Base-by-base conservation (phyloP, 2,329 filamentous ascomycete species). In the Cordyceps pruinosa region DNA sequence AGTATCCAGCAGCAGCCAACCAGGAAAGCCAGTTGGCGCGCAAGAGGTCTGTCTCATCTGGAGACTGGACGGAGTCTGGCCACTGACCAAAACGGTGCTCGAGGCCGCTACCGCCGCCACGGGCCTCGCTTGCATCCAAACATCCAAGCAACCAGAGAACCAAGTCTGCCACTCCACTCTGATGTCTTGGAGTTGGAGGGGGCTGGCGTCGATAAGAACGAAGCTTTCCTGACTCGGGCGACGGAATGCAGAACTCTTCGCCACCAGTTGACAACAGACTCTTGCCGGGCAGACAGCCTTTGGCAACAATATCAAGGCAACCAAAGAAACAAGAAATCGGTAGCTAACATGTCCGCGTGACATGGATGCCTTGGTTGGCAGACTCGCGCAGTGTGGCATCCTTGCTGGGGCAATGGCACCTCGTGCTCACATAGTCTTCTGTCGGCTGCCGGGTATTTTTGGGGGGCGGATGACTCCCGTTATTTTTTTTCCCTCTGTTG, bases 321-420 rank as follows among this genome's bases (percentile, higher is more conserved):
- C 28, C 10, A 32, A 32, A 41, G n/a, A 56, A 44, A n/a, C n/a
- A n/a, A n/a, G n/a, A n/a, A 34, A 46, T 26, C 34, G 35, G 45
- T 35, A n/a, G n/a, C n/a, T 44, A 35, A 37, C 45, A 49, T 28
- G 45, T 34, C 54, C 54, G 54, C 54, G 54, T 56, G 54, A 56
- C 37, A 15, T 44, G 35, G 44, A 25, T 49, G 45, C 45, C 45
- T 42, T 56, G 21, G 23, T 44, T 28, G 54, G 46, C 21, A 28
- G 26, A 42, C 45, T 28, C 26, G 45, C 46, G 34, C 45, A 35
- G 54, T 44, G 54, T 56, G 45, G 46, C 46, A 56, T 56, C 54
- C 54, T 50, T 35, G 17, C 34, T 49, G 54, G 54, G 37, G 45
- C 26, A n/a, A 44, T 37, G 34, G 26, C 28, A 56, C 46, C 54